Conservation (phyloP, 1,284 basidiomycete species). For the Volvariella volvacea region DNA sequence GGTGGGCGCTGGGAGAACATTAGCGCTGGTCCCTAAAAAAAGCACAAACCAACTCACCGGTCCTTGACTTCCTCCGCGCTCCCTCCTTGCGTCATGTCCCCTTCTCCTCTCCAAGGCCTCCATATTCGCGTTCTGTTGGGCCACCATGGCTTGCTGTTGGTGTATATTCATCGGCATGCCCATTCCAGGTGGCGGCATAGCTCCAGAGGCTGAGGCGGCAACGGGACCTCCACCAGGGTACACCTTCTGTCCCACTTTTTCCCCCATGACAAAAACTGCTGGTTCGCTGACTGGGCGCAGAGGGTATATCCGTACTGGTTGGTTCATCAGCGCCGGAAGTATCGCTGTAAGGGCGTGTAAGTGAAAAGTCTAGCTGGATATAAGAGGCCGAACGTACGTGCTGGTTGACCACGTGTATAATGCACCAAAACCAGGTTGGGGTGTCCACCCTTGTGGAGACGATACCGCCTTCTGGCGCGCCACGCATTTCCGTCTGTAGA, state of each 20-base stretch:
- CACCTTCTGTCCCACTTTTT: constrained; percentile 60
- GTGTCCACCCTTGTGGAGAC: constrained; percentile 64
- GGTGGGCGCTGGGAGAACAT: constrained; percentile 16
- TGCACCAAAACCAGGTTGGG: constrained; percentile 64
- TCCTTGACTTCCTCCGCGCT: constrained; percentile 22
- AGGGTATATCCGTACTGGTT: constrained; percentile 63
- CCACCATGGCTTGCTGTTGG: constrained; percentile 54
- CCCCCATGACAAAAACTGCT: constrained; percentile 58
- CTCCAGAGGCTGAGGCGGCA: constrained; percentile 16
- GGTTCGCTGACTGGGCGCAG: constrained; percentile 59
- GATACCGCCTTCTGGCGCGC: constrained; percentile 61
- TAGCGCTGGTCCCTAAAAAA: too few relatives aligned
- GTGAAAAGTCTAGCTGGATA: constrained; percentile 8
- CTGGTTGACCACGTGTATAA: constrained; percentile 55
- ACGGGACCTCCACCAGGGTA: constrained; percentile 33
- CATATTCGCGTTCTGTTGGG: constrained; percentile 65
- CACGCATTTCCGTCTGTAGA: constrained; percentile 52
- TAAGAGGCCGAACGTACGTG: constrained; percentile 35
- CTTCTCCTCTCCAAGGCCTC: constrained; percentile 56
- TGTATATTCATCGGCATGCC: constrained; percentile 25
- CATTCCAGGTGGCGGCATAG: constrained; percentile 17
- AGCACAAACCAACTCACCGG: background rate
- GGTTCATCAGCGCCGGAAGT: constrained; percentile 43
- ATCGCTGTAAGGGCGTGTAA: constrained; percentile 39
- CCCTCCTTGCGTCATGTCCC: constrained; percentile 43